Base-by-base conservation (phyloP, 768 basidiomycete species). In the Agaricus subrufescens region DNA sequence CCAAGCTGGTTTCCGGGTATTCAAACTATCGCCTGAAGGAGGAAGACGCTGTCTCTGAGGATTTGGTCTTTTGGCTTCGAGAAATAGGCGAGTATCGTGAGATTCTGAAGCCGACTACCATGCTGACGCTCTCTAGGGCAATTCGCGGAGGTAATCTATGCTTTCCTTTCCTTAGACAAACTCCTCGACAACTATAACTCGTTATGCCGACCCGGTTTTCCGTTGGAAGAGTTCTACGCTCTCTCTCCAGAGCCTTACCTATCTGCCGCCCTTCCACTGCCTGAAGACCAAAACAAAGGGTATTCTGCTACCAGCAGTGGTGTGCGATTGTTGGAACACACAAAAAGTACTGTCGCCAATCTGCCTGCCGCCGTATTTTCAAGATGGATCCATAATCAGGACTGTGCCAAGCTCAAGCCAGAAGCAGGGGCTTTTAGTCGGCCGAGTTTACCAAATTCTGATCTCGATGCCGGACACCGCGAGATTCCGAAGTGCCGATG, bases 121-220 rank as follows among this genome's bases (percentile, higher is more conserved):
- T 42, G 19, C 31, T 49, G 44, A 14, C 10, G 3, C 15, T 14
- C 19, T 19, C 31, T 64, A 74, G 80, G 82, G 12, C 78, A 85
- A 69, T 85, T 83, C 64, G 76, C 81, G 6, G 81, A 84, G 62
- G 46, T 81, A 6, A 75, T 75, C 1, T 79, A 83, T 60, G 75
- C 76, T 51, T 52, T 67, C 3, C 60, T 79, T 40, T 71, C 78
- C 19, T 66, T 76, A 30, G 64, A 69, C n/a, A 71, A 74, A 59
- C 62, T 84, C 11, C 73, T 80, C 57, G 54, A 71, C 14, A 71
- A 80, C 60, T 63, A 75, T 38, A 64, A 67, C 15, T 56, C 61
- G 19, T 67, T 84, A 11, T 64, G 70, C 30, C 67, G 71, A 50
- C 68, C 73, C 9, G 67, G 68, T 11, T 84, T 77, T 63, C 83